Conservation (phyloP, 1,284 basidiomycete species). For the Chondrostereum purpureum region DNA sequence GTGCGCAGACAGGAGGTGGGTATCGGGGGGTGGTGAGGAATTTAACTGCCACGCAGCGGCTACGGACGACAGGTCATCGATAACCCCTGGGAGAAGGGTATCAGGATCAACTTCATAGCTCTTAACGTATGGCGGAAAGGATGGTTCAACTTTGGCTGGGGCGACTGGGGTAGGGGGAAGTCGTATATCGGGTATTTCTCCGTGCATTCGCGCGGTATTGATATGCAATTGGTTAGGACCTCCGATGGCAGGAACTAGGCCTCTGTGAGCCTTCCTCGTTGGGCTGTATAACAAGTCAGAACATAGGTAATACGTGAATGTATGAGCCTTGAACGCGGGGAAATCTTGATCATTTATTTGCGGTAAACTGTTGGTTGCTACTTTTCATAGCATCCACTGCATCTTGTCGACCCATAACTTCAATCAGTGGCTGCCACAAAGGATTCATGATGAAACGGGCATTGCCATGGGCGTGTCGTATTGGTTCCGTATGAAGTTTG, state of each 20-base stretch:
- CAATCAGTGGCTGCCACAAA: too few species aligned
- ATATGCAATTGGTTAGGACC: conserved; percentile 33
- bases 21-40: too few species aligned
- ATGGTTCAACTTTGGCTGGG: background rate
- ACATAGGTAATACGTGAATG: background rate
- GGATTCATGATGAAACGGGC: too few species aligned
- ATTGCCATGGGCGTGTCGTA: too few species aligned
- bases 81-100: conserved; percentile 1
- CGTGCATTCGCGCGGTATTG: conserved; percentile 24
- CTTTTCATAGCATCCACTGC: too few species aligned
- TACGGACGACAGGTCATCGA: conserved; percentile 1
- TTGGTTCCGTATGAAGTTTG: too few species aligned
- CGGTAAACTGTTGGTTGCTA: too few species aligned
- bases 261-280: conserved; percentile 47
- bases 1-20: too few species aligned
- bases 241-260: conserved; percentile 70
- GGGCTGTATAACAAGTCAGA: conserved; percentile 30
- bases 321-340: too few species aligned
- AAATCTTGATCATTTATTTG: too few species aligned
- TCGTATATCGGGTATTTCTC: conserved; percentile 35
- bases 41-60: background rate
- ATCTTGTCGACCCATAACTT: too few species aligned
- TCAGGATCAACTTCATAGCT: conserved; percentile 1
- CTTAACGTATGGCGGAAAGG: conserved; percentile 3
- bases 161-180: conserved; percentile 60